Percentiles rank a stretch among this genome's conserved stretches.
These are phyloP conservation scores for Huiozyma naganishii DNA, from an alignment of 805 yeast species.

Conservation along the genomic window DNA sequence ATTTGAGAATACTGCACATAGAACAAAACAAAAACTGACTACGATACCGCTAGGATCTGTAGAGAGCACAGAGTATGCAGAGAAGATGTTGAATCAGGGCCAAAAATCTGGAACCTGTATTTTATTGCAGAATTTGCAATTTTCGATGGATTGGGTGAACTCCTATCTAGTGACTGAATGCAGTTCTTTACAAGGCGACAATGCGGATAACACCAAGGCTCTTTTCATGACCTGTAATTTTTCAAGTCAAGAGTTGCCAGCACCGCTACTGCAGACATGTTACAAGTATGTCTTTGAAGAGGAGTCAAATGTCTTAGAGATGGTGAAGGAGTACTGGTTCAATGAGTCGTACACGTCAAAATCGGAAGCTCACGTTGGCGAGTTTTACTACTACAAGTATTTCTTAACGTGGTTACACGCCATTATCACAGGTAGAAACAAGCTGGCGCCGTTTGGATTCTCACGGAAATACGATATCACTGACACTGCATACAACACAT, in stretches of 20 bases:
- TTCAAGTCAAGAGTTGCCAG: constrained; percentile 39
- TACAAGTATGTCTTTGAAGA: constrained; percentile 48
- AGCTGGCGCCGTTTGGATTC: constrained; percentile 58
- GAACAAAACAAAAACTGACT: constrained; percentile 20
- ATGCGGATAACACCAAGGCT: constrained; percentile 25
- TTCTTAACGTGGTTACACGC: constrained; percentile 64
- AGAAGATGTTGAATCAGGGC: constrained; percentile 38
- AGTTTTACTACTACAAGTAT: constrained; percentile 34
- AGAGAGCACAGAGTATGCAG: constrained; percentile 53
- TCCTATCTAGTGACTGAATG: constrained; percentile 35
- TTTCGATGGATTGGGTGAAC: constrained; percentile 55
- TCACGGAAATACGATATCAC: constrained; percentile 53
- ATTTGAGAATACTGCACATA: constrained; percentile 36
- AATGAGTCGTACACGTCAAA: constrained; percentile 26
- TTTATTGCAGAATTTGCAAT: constrained; percentile 69
- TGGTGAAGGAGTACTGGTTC: constrained; percentile 11
- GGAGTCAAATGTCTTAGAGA: constrained; percentile 36
- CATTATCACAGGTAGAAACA: constrained; percentile 44
- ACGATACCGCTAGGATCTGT: constrained; percentile 63
- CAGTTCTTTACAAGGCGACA: constrained; percentile 25
- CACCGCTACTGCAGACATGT: constrained; percentile 44
- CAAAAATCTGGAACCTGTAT: constrained; percentile 54
- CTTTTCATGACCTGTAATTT: constrained; percentile 57
- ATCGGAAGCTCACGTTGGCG: neutral
- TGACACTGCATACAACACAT: constrained; percentile 56